These are phyloP conservation scores for Candida montana DNA, from an alignment of 805 yeast species.

Conservation along the genomic window DNA sequence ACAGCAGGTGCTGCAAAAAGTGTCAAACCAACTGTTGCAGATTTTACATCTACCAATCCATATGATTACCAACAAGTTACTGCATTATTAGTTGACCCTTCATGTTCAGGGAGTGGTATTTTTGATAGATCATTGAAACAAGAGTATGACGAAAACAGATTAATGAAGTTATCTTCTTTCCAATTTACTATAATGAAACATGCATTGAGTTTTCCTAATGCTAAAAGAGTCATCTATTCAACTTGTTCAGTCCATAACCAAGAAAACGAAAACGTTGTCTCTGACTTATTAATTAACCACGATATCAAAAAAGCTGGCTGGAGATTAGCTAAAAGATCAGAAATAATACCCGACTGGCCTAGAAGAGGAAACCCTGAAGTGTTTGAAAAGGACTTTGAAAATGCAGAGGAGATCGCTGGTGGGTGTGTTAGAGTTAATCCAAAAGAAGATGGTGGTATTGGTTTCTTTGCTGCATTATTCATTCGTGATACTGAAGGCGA, in stretches of 20 bases:
- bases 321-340: constrained; percentile 50
- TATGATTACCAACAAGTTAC: constrained; percentile 57
- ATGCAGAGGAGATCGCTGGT: constrained; percentile 58
- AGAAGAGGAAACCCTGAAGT: constrained; percentile 76
- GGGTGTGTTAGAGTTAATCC: constrained; percentile 87
- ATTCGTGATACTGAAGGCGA: constrained; percentile 35
- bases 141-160: constrained; percentile 46
- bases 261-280: constrained; percentile 91
- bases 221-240: constrained; percentile 77
- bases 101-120: constrained; percentile 97
- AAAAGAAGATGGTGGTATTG: constrained; percentile 94
- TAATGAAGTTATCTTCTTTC: constrained; percentile 73
- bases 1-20: constrained; percentile 59
- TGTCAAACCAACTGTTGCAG: constrained; percentile 47
- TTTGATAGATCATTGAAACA: constrained; percentile 59
- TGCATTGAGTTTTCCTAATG: constrained; percentile 77
- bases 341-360: constrained; percentile 81
- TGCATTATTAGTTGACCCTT: constrained; percentile 89
- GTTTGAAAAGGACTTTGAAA: constrained; percentile 42
- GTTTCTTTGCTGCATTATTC: constrained; percentile 94
- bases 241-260: constrained; percentile 93
- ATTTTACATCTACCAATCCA: constrained; percentile 39
- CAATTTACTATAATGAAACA: constrained; percentile 86
- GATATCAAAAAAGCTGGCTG: constrained; percentile 68
- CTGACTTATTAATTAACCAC: constrained; percentile 63